Base-by-base conservation (phyloP, 331 rosid genomes). In the Dryas integrifolia region DNA sequence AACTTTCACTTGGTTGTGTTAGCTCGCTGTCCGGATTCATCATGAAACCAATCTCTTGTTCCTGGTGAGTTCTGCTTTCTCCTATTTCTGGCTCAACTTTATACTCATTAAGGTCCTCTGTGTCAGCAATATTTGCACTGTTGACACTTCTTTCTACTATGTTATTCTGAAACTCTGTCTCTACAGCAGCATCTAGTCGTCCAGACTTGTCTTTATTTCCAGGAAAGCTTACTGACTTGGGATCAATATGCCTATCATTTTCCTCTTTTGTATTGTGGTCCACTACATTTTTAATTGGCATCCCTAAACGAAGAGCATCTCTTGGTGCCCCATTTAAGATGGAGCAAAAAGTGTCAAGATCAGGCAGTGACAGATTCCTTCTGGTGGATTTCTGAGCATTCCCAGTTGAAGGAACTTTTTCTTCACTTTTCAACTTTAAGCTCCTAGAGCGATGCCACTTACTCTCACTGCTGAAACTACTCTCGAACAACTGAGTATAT, bases 361-460 rank as follows among this genome's bases (percentile, higher is more conserved):
- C 85, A 61, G 99, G 91, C 80, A 87, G 74, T 46, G 99, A 95
- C 26, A 90, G 79, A 60, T 90, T 92, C 79, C 97, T 88, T 80
- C 89, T 88, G 38, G 63, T 58, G 69, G 82, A 80, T 70, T 67
- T 83, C 69, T 46, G 85, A 83, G 76, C 82, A 79, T 2, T 49
- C 38, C 81, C 76, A 70, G 77, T 77, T 66, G 67, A 76, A 59
- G 70, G 77, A 81, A 60, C 60, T 65, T 76, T 83, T 44, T 86
- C 90, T 58, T 86, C 98, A 79, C 72, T 80, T 70, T 80, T 72
- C 83, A 79, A 71, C 76, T 71, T 90, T 64, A 88, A 67, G 88
- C 98, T 92, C 82, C 49, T 84, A 3, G 96, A 89, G 58, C 48
- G 77, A 46, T 73, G 52, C 85, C 48, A 81, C 74, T 89, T 87